A percentile compares a stretch with the other conserved stretches of the same genome.
These are phyloP conservation scores for Leccinum truebloodii DNA, from an alignment of 768 basidiomycete genomes.

Conservation along the genomic window DNA sequence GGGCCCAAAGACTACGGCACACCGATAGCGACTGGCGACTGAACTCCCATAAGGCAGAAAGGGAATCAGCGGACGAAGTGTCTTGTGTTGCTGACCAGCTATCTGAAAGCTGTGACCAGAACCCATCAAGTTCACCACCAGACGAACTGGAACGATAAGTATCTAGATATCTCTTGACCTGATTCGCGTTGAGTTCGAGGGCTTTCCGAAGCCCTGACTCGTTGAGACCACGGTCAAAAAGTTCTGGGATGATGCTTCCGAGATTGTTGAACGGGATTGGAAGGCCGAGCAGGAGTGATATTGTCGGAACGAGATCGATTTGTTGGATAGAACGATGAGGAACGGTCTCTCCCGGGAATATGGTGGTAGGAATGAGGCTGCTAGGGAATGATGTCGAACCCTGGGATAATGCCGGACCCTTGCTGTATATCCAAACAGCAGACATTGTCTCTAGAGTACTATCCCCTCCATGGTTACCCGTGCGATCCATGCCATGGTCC, in stretches of 20 bases:
- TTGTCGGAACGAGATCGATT: constrained; percentile 88
- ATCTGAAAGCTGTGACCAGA: constrained; percentile 53
- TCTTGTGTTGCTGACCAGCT: constrained; percentile 43
- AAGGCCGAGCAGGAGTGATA: constrained; percentile 87
- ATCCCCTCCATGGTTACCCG: constrained; percentile 96
- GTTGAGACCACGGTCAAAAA: constrained; percentile 59
- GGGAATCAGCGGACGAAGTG: constrained; percentile 21
- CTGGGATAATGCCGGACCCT: constrained; percentile 52
- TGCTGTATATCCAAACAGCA: constrained; percentile 92
- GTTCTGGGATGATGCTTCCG: constrained; percentile 87
- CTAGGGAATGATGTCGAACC: constrained; percentile 41
- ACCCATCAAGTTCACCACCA: constrained; percentile 70
- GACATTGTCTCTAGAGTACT: constrained; percentile 80
- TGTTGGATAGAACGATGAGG: constrained; percentile 77
- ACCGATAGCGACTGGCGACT: constrained; percentile 44
- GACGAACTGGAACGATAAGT: constrained; percentile 72
- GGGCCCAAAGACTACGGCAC: constrained; percentile 92
- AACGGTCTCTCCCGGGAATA: constrained; percentile 58
- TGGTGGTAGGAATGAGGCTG: constrained; percentile 51
- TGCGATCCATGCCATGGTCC: constrained; percentile 95
- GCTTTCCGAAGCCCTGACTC: constrained; percentile 53
- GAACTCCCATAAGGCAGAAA: constrained; percentile 24
- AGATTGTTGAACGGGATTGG: constrained; percentile 97
- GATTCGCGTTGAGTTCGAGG: constrained; percentile 66
- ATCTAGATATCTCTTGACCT: constrained; percentile 75